A percentile compares a stretch with the other conserved stretches of the same genome.
These are phyloP conservation scores for Knufia petricola DNA, from an alignment of 2,329 filamentous ascomycete species.

Conservation along the genomic window DNA sequence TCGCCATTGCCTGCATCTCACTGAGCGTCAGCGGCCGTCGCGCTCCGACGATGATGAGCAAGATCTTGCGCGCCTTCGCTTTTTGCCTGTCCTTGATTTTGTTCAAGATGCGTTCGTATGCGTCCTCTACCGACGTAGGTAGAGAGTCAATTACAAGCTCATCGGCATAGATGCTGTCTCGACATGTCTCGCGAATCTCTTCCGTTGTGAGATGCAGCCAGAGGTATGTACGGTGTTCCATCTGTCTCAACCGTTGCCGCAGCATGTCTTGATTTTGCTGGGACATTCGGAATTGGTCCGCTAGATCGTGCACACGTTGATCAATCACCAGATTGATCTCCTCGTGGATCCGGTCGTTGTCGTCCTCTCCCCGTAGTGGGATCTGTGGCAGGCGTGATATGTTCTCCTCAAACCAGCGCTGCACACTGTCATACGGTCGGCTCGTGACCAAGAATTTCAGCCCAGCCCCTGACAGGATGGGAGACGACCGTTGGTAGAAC, in stretches of 20 bases:
- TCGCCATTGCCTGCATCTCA: too few relatives aligned
- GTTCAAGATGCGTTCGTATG: slow-evolving; percentile 24
- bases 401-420: slow-evolving; percentile 15
- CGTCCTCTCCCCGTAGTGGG: slow-evolving; percentile 18
- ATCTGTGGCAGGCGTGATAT: slow-evolving; percentile 12
- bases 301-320: slow-evolving; percentile 12
- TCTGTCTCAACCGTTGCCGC: slow-evolving; percentile 5
- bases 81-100: slow-evolving; percentile 4
- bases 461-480: not conserved
- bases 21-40: slow-evolving; percentile 21
- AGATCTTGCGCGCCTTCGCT: slow-evolving; percentile 14
- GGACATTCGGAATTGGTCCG: not conserved
- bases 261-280: not conserved
- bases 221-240: slow-evolving; percentile 25
- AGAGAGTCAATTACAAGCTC: slow-evolving; percentile 18
- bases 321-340: slow-evolving; percentile 23
- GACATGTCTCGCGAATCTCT: slow-evolving; percentile 13
- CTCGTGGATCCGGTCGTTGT: slow-evolving; percentile 16
- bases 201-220: slow-evolving; percentile 23
- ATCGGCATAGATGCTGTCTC: slow-evolving; percentile 10
- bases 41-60: slow-evolving; percentile 25
- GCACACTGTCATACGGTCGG: slow-evolving; percentile 25
- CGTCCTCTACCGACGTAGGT: slow-evolving; percentile 22
- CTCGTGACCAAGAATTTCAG: slow-evolving; percentile 26
- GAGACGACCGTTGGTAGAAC: slow-evolving; percentile 8